Evolutionary conservation across 805 yeast species (phyloP), one percentile per base, ranked within the genome.

Genomic region (Suhomyces sp.): DNA sequence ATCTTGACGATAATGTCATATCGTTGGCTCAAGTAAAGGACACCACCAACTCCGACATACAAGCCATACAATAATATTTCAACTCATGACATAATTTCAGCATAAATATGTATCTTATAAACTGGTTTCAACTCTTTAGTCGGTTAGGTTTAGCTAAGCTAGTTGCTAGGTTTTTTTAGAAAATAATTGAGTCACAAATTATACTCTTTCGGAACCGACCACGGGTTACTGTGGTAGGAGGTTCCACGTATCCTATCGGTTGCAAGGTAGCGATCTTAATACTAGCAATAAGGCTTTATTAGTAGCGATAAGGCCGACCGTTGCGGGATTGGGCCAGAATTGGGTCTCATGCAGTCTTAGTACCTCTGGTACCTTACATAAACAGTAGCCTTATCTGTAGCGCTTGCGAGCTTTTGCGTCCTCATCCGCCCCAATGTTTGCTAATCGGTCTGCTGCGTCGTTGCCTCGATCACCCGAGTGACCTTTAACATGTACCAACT

Each of bases 391-490:
- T 31, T 8, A 5, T 31, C 15, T n/a, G 1, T 31, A 13, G 12
- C 9, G 41, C 41, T 37, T 2, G 12, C 12, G 21, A 37, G 22
- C 13, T 41, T 13, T 31, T 15, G 19, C 2, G 43, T 46, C 43
- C 22, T 47, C 21, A 27, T 49, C 51, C 2, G 55, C 55, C 9
- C 58, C 60, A 4, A 57, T 48, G 51, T 78, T 85, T 2, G 97
- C 97, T 46, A 91, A 70, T 46, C 61, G 62, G 63, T 91, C 97
- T 0, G 97, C 97, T 61, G 64, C 73, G 54, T 84, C 90, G 62
- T 91, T 92, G 0, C 97, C 97, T 10, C 60, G 65, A 35, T 72
- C 68, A 0, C 89, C 92, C 15, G 75, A 66, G 65, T 92, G 97
- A 0, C 93, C 97, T 52, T 70, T 74, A 4, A 89, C 93, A 73